Evolutionary conservation across 2,329 filamentous ascomycete species (phyloP).

Genomic region (Teratosphaeriaceae sp.): DNA sequence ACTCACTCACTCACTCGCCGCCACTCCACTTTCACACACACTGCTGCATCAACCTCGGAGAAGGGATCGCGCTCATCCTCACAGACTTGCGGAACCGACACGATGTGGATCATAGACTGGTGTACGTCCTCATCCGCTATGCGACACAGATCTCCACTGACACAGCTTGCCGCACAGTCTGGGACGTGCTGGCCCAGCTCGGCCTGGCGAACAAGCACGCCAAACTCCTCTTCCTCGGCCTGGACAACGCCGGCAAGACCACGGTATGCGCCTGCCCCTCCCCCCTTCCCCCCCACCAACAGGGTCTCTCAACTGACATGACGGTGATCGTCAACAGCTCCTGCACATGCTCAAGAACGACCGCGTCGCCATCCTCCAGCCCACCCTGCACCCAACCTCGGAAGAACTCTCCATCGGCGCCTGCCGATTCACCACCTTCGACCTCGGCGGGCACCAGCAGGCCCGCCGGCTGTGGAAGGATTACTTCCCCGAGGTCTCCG

Average conservation of each 20-base stretch:
- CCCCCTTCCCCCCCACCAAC: slow-evolving; percentile 4
- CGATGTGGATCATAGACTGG: slow-evolving; percentile 94
- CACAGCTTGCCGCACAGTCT: slow-evolving; percentile 51
- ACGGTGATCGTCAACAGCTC: slow-evolving; percentile 43
- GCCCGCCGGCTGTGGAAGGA: slow-evolving; percentile 93
- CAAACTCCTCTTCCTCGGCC: slow-evolving; percentile 86
- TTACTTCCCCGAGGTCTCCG: slow-evolving; percentile 93
- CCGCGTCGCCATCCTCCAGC: slow-evolving; percentile 83
- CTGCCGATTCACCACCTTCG: slow-evolving; percentile 75
- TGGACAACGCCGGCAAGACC: slow-evolving; percentile 93
- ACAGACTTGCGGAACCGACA: slow-evolving; percentile 5
- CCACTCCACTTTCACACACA: neutral
- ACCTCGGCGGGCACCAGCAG: slow-evolving; percentile 90
- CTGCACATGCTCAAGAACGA: slow-evolving; percentile 98
- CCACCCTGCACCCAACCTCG: slow-evolving; percentile 85
- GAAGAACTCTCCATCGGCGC: slow-evolving; percentile 91
- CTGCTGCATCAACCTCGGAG: no score
- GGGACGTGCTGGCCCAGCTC: slow-evolving; percentile 80
- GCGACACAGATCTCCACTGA: no score
- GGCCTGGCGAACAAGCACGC: slow-evolving; percentile 93
- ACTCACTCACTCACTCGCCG: no score
- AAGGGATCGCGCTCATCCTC: neutral
- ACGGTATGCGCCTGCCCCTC: slow-evolving; percentile 43
- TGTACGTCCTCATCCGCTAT: slow-evolving; percentile 51
- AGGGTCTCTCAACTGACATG: slow-evolving; percentile 3